Evolutionary conservation across 2,329 filamentous ascomycete genomes (phyloP), one percentile per base, ranked within the genome.

Genomic region (Phialocephala subalpina): DNA sequence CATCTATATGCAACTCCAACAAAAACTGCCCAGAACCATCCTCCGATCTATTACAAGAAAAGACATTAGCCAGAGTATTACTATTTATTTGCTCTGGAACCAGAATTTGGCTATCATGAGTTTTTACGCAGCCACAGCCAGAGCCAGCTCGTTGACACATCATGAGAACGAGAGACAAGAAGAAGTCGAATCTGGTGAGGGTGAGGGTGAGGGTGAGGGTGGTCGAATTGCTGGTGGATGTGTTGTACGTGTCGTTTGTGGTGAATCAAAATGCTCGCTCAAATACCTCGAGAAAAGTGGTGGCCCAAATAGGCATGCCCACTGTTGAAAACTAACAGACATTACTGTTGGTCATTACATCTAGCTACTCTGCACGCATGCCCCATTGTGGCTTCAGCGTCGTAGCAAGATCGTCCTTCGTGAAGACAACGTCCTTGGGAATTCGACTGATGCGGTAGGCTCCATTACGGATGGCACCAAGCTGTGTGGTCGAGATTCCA

Each of bases 371-470:
- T 53, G 69, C 22, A 64, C 75, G 71, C 74, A 79, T 76, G 58
- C 74, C 77, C 78, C 78, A 80, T 63, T 74, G 73, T 59, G 78
- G 78, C 70, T 79, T 80, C 25, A 80, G 69, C 33, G 71, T 73
- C 66, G 83, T 75, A 60, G 81, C 78, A 73, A 92, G 79, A 72
- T 91, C 87, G 67, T 90, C 86, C 74, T 80, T 86, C 33, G 88
- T 90, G 56, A 87, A 87, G 47, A 92, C 90, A 63, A 87, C 82
- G 58, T 88, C 87, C 69, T 84, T 82, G 1, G 89, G 90, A 64
- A 93, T 83, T 57, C 87, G 84, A 72, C 88, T 91, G 70, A 92
- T 84, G 61, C 90, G 87, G 77, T 92, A 91, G 55, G 90, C 90
- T 69, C 90, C 90, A 58, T 82, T 85, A 69, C 90, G 87, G 69